A percentile compares a stretch with the other conserved stretches of the same genome.
Evolutionary conservation across 305 asterid species (phyloP).

Genomic region (Rubia peregrina): DNA sequence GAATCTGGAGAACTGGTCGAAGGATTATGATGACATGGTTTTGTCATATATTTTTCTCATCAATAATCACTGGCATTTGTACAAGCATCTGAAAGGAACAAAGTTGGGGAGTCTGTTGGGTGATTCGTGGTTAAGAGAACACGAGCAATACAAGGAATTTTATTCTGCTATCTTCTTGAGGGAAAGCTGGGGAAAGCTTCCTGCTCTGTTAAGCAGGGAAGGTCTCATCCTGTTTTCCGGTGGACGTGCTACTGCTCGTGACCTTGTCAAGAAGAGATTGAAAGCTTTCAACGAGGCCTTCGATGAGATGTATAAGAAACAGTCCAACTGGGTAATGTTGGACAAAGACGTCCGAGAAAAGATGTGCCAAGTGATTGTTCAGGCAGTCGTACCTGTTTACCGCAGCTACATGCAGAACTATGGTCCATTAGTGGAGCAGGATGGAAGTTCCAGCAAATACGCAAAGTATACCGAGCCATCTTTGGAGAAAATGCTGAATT

Average conservation of each 20-base stretch:
- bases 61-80: constrained; percentile 82
- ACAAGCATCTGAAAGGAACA: constrained; percentile 61
- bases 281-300: constrained; percentile 80
- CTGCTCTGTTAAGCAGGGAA: constrained; percentile 71
- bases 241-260: constrained; percentile 86
- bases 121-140: constrained; percentile 62
- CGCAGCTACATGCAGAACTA: constrained; percentile 95
- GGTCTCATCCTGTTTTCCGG: constrained; percentile 90
- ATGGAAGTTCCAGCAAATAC: constrained; percentile 59
- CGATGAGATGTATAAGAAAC: constrained; percentile 65
- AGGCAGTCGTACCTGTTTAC: constrained; percentile 77
- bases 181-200: constrained; percentile 94
- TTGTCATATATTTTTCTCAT: constrained; percentile 55
- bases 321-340: constrained; percentile 44
- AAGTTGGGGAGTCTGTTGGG: constrained; percentile 64
- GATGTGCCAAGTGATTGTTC: constrained; percentile 48
- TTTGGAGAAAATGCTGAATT: constrained; percentile 61
- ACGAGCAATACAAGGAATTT: constrained; percentile 51
- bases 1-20: constrained; percentile 79
- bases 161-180: constrained; percentile 36
- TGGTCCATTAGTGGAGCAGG: constrained; percentile 93
- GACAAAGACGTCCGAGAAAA: constrained; percentile 68
- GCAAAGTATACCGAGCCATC: constrained; percentile 66
- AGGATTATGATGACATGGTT: constrained; percentile 48
- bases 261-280: constrained; percentile 75